Base-by-base conservation (phyloP, 495 filamentous ascomycete species). In the Hypoxylon lenormandii region DNA sequence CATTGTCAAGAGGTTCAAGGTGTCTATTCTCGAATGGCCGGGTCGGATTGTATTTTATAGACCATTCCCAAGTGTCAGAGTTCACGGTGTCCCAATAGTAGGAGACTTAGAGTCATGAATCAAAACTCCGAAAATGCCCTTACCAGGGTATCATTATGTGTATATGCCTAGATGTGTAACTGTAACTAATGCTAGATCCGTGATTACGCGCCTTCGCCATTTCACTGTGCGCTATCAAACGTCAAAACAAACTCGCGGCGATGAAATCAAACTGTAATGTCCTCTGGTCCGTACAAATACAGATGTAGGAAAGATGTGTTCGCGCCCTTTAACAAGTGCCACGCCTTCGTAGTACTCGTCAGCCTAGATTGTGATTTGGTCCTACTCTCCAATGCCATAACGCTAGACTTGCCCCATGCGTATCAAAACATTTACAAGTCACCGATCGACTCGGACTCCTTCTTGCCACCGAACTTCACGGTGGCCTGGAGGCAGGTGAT, bases 401-500 rank as follows among this genome's bases (percentile, higher is more conserved):
- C 18, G 45, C 50, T 16, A 47, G 22, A 33, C 26, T 48, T 21
- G 26, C 55, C 5, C 69, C 23, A 11, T 47, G 40, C 26, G 36
- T 26, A 26, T 12, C 26, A 16, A 36, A 30, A 28, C 13, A 33
- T 64, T 46, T 63, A 74, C 47, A 74, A 37, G 26, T 69, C 65
- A 3, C 65, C 49, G 45, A 58, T 21, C 5, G 8, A 60, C 8
- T 42, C 55, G 8, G 55, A 33, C 22, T 23, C 23, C 43, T 59
- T 70, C 19, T 47, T 61, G 43, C 64, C 70, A 13, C 80, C 78
- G 72, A 93, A 93, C 4, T 70, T 57, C 45, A 94, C 85, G 0
- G 75, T 80, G 6, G 91, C 93, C 48, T 87, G 86, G 60, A 98
- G 80, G 78, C 95, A 98, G 54, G 92, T 94, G 62, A 98, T 89